Evolutionary conservation across 2,329 filamentous ascomycete genomes (phyloP), one percentile per base, ranked within the genome.

Genomic region (Rhynchosporium agropyri): DNA sequence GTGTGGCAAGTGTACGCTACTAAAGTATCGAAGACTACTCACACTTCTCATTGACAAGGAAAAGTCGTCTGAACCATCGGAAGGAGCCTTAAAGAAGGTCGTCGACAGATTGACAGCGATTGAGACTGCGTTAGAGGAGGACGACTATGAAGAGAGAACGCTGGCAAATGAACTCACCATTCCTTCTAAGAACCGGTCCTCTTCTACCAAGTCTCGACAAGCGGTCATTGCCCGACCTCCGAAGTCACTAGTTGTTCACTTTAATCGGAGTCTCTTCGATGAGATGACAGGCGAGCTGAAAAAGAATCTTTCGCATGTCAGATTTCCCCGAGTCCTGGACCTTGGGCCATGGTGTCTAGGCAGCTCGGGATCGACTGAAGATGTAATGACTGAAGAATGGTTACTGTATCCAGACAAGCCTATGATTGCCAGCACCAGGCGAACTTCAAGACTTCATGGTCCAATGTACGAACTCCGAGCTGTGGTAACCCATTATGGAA

Each of bases 181-280:
- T 65, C 79, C 80, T 0, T 79, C 87, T 9, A 87, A 89, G 70
- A 86, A 86, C 69, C 87, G 89, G 71, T 85, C 92, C 7, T 85
- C 83, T 26, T 87, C 89, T 15, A 96, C 90, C 4, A 99, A 99
- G 76, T 92, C 92, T 8, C 89, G 93, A 63, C 95, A 98, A 74
- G 89, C 90, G 9, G 91, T 94, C 12, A 84, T 99, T 68, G 92
- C 90, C 3, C 83, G 93, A 36, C 84, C 92, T 1, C 95, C 95
- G 0, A 86, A 87, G 66, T 91, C 89, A 61, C 79, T 99, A 13
- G 90, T 88, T 0, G 81, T 98, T 8, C 95, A 99, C 74, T 84
- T 98, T 74, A 97, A 98, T 72, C 86, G 95, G 46, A 97, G 93
- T 57, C 84, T 95, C 0, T 98, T 97, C 70, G 90, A 97, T 70